Conservation (phyloP, 2,329 filamentous ascomycete species). For the Aspergillus chevalieri region DNA sequence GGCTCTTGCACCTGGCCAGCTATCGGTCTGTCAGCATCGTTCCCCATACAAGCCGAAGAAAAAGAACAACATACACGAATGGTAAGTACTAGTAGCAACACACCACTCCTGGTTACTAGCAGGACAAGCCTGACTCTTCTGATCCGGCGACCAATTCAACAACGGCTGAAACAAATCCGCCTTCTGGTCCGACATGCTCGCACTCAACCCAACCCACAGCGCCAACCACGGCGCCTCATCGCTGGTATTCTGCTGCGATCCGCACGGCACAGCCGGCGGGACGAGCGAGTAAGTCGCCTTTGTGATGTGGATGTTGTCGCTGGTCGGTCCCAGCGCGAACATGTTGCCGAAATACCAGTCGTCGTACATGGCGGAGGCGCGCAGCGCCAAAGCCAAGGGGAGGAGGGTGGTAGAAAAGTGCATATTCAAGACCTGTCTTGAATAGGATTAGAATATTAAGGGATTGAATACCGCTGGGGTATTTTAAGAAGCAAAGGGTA, state of each 20-base stretch:
- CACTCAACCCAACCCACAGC: slow-evolving; percentile 6
- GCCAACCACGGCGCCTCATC: slow-evolving; percentile 4
- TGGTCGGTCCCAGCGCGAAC: slow-evolving; percentile 4
- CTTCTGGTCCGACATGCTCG: background rate
- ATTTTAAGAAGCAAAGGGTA: too few species aligned
- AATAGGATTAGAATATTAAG: background rate
- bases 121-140: slow-evolving; percentile 4
- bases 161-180: slow-evolving; percentile 6
- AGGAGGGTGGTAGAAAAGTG: background rate
- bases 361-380: slow-evolving; percentile 1
- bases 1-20: background rate
- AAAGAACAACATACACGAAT: background rate
- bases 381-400: slow-evolving; percentile 3
- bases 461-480: background rate
- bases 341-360: slow-evolving; percentile 8
- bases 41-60: too few species aligned
- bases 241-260: background rate
- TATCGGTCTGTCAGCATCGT: background rate
- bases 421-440: slow-evolving; percentile 1
- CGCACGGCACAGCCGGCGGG: slow-evolving; percentile 3
- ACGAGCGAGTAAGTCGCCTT: slow-evolving; percentile 6
- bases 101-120: slow-evolving; percentile 5
- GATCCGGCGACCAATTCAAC: slow-evolving; percentile 8
- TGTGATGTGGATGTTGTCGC: slow-evolving; percentile 4
- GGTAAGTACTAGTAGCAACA: slow-evolving; percentile 5